Conservation (phyloP, 148 eudicot species). For the Talinum fruticosum region DNA sequence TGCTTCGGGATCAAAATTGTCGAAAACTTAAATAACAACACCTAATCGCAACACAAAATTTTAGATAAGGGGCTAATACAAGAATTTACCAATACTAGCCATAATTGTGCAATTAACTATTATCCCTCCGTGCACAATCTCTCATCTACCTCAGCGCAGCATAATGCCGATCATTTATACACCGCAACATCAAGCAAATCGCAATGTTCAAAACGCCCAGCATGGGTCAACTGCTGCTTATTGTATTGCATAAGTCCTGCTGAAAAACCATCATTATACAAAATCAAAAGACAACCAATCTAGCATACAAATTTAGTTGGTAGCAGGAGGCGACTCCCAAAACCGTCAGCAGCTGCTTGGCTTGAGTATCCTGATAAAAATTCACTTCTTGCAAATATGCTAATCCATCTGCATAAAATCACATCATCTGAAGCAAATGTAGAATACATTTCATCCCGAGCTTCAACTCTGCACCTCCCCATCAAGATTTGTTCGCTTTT, state of each 20-base stretch:
- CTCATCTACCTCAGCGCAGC: neutral
- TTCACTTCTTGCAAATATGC: neutral
- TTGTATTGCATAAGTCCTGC: slow-evolving; percentile 13
- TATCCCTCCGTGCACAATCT: neutral
- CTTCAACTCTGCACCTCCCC: slow-evolving; percentile 30
- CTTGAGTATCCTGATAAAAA: slow-evolving; percentile 1
- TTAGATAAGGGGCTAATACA: no score
- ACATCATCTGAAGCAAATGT: neutral
- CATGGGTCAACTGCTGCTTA: slow-evolving; percentile 10
- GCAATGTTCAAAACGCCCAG: neutral
- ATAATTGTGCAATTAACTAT: no score
- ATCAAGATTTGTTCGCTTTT: slow-evolving; percentile 32
- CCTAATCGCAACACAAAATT: no score
- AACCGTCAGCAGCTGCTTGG: neutral
- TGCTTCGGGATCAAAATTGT: no score
- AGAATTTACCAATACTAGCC: no score
- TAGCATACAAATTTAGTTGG: neutral
- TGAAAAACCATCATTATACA: neutral
- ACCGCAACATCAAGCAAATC: neutral
- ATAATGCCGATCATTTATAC: neutral
- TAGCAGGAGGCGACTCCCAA: neutral
- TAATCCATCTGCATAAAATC: neutral
- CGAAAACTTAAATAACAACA: no score
- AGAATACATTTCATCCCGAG: neutral
- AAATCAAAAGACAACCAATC: neutral